These are phyloP conservation scores for Mycena citricolor DNA, from an alignment of 1,284 basidiomycete genomes.

Conservation along the genomic window DNA sequence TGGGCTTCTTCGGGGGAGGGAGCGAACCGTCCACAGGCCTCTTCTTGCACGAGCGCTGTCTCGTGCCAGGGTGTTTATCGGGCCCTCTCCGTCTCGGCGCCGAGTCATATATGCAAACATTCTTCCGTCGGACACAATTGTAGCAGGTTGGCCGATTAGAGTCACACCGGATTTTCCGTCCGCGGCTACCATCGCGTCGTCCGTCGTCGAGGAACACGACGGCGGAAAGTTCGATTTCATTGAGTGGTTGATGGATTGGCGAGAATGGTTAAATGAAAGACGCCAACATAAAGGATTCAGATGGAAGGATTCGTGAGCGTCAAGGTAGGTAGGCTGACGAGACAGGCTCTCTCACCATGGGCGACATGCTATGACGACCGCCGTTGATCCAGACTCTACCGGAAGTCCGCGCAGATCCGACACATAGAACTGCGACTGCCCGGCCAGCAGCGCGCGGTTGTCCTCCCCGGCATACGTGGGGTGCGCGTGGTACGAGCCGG, in stretches of 20 bases:
- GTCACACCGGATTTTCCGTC: constrained; percentile 81
- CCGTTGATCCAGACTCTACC: constrained; percentile 11
- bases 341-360: no score
- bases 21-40: constrained; percentile 29
- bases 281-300: neutral
- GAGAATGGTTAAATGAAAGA: constrained; percentile 23
- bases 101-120: constrained; percentile 71
- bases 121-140: constrained; percentile 76
- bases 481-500: neutral
- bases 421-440: neutral
- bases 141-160: constrained; percentile 75
- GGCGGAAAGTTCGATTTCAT: constrained; percentile 10
- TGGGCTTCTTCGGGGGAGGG: neutral
- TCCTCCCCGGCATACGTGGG: constrained; percentile 7
- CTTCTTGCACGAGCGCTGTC: constrained; percentile 81
- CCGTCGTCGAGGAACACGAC: constrained; percentile 19
- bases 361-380: constrained; percentile 24
- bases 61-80: constrained; percentile 79
- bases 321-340: constrained; percentile 12
- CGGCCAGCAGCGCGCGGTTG: neutral
- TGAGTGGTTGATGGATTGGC: constrained; percentile 19
- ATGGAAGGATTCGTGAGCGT: constrained; percentile 12
- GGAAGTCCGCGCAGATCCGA: neutral
- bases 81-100: constrained; percentile 78
- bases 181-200: constrained; percentile 47